phyloP scores from a whole-genome alignment of 129 eudicot species.

The carrot (Daucus carota) region DH1_v3.0 NC_030383.2:7119001-7119500 shows the following conservation, averaged over 20 bases:
- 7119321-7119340: not conserved
- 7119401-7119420: not conserved
- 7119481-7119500: not conserved
- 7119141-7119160: not conserved
- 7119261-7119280: slow-evolving; percentile 4
- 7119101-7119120: not conserved
- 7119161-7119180: too few relatives aligned
- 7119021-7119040: slow-evolving; percentile 2
- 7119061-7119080: slow-evolving; percentile 4
- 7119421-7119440: not conserved
- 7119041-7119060: not conserved
- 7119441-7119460: not conserved
- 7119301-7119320: not conserved
- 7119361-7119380: not conserved
- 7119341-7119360: not conserved
- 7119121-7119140: not conserved
- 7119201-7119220: slow-evolving; percentile 34
- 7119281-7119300: not conserved
- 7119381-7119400: not conserved
- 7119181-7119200: not conserved
- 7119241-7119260: slow-evolving; percentile 40
- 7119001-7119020: not conserved
- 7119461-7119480: not conserved
- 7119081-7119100: not conserved
- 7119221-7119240: slow-evolving; percentile 29